Base-by-base conservation (phyloP, 495 filamentous ascomycete species). In the Lasiosphaeriaceae sp. region DNA sequence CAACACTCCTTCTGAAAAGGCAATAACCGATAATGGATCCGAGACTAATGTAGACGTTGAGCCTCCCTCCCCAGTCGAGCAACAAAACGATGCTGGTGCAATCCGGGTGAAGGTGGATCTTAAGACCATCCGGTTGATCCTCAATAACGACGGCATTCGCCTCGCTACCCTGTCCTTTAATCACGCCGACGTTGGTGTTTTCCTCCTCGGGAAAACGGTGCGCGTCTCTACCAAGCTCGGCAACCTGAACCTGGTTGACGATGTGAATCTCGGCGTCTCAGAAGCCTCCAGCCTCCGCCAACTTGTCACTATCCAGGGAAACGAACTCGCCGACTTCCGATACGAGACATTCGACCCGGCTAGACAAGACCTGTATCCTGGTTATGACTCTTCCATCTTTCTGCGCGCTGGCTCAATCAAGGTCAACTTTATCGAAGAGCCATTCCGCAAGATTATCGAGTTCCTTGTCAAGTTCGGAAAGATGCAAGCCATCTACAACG, bases 401-500 rank as follows among this genome's bases (percentile, higher is more conserved):
- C 73, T 98, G 14, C 83, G 92, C 22, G 91, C 94, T 26, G 94
- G 92, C 5, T 97, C 94, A 0, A 86, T 98, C 68, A 96, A 94
- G 71, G 79, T 98, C 68, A 97, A 96, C 66, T 97, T 98, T 67
- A 70, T 97, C 8, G 91, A 96, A 61, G 94, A 97, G 67, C 94
- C 94, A 4, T 97, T 96, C 75, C 88, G 95, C 43, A 97, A 97
- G 73, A 98, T 98, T 57, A 90, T 97, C 72, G 89, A 96, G 65
- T 98, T 97, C 72, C 77, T 92, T 26, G 90, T 98, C 64, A 98
- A 98, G 62, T 98, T 98, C 65, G 94, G 94, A 55, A 96, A 96
- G 73, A 98, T 98, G 94, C 94, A 97, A 71, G 92, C 94, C 21
- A 92, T 98, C 47, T 97, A 96, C 79, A 97, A 98, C 69, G 93